phyloP scores from a whole-genome alignment of 768 basidiomycete species.

The Inosperma sp. region DNA sequence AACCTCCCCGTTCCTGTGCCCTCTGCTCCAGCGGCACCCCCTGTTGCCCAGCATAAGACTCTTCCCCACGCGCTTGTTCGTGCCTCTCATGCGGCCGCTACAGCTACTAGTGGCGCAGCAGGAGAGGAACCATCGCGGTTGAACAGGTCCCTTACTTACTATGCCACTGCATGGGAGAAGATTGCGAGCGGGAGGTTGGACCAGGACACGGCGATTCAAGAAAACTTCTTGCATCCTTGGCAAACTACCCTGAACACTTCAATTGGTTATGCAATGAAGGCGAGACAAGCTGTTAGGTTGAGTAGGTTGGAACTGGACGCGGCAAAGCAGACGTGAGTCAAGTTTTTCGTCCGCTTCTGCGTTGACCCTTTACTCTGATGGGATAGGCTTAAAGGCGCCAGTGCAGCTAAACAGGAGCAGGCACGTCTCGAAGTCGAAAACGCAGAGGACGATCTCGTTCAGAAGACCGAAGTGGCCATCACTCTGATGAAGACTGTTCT shows the following conservation, averaged over 20 bases:
- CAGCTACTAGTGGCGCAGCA: conserved; percentile 39
- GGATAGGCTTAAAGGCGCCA: conserved; percentile 76
- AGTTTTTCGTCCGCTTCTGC: conserved; percentile 6
- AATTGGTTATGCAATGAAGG: conserved; percentile 89
- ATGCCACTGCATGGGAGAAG: conserved; percentile 81
- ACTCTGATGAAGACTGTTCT: conserved; percentile 97
- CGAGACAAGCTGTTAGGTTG: conserved; percentile 72
- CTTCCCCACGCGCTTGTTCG: conserved; percentile 92
- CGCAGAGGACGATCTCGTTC: conserved; percentile 92
- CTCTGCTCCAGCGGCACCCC: conserved; percentile 48
- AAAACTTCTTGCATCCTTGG: conserved; percentile 76
- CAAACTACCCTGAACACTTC: conserved; percentile 80
- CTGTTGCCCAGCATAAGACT: conserved; percentile 80
- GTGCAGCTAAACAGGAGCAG: conserved; percentile 80
- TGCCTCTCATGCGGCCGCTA: conserved; percentile 61
- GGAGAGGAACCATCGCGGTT: conserved; percentile 55
- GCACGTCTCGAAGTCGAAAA: conserved; percentile 90
- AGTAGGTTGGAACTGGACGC: conserved; percentile 87
- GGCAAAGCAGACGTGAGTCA: conserved; percentile 76
- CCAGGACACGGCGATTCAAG: conserved; percentile 71
- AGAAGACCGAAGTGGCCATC: conserved; percentile 96
- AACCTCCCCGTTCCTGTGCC: conserved; percentile 78
- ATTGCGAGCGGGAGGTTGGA: conserved; percentile 69
- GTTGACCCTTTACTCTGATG: neutral
- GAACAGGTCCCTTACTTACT: conserved; percentile 70